phyloP scores from a whole-genome alignment of 164 flowering plant genomes.

The Tinospora cordifolia region DNA sequence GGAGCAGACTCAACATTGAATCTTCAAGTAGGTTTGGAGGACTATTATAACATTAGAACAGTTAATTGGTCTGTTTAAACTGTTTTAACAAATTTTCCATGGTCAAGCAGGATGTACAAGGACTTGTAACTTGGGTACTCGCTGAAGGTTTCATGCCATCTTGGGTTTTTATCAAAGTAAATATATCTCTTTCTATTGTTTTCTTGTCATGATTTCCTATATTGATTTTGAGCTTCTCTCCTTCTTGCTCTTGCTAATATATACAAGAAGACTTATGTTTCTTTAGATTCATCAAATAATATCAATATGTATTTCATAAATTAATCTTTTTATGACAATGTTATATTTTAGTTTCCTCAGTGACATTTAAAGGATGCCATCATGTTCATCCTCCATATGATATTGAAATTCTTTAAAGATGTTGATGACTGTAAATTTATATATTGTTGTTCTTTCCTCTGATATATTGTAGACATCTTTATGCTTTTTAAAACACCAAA shows the following conservation, averaged over 20 bases:
- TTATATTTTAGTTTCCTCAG: too few species aligned
- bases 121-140: slow-evolving; percentile 94
- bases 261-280: too few species aligned
- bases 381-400: too few species aligned
- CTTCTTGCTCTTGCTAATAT: neutral
- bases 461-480: too few species aligned
- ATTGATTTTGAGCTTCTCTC: too few species aligned
- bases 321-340: too few species aligned
- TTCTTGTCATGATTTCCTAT: neutral
- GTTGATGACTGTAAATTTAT: too few species aligned
- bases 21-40: slow-evolving; percentile 41
- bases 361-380: too few species aligned
- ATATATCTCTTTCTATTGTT: neutral
- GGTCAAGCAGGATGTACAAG: slow-evolving; percentile 79
- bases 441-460: neutral
- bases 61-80: neutral
- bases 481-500: slow-evolving; percentile 2
- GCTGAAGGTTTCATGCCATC: slow-evolving; percentile 93
- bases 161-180: slow-evolving; percentile 87
- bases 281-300: too few species aligned
- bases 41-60: neutral
- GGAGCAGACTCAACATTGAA: slow-evolving; percentile 57
- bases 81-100: slow-evolving; percentile 8
- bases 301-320: too few species aligned
- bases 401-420: too few species aligned